Evolutionary conservation across 768 basidiomycete genomes (phyloP), one percentile per base, ranked within the genome.

Genomic region (Amanita pseudoporphyria): DNA sequence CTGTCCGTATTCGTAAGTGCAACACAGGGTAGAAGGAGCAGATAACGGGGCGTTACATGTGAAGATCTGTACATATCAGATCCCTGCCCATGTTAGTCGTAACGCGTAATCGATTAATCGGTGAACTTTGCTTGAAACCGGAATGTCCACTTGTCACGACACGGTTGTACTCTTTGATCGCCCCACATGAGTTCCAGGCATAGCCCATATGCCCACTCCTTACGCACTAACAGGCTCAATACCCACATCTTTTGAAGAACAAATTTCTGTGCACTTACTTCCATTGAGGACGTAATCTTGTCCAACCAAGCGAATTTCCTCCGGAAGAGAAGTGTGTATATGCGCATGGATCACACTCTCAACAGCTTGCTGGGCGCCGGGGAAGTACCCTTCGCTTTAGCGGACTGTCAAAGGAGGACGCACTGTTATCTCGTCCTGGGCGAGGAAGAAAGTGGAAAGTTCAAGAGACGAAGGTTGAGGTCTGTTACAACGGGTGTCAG

Each of bases 61-160:
- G n/a, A n/a, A n/a, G n/a, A n/a, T n/a, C n/a, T n/a, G n/a, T n/a
- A n/a, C n/a, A n/a, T n/a, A n/a, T n/a, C n/a, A n/a, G n/a, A n/a
- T n/a, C n/a, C n/a, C n/a, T n/a, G n/a, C n/a, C n/a, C n/a, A n/a
- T n/a, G n/a, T n/a, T n/a, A n/a, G n/a, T n/a, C n/a, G n/a, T n/a
- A n/a, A n/a, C n/a, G n/a, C n/a, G n/a, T n/a, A n/a, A n/a, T n/a
- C n/a, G n/a, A n/a, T n/a, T n/a, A n/a, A n/a, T n/a, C n/a, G n/a
- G n/a, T n/a, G n/a, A n/a, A n/a, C n/a, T n/a, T n/a, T n/a, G n/a
- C n/a, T n/a, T n/a, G n/a, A n/a, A n/a, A n/a, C n/a, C n/a, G 14
- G 38, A 50, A 50, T 7, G 35, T 43, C 49, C 49, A 50, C 31
- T 50, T 50, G 21, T 50, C 40, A 19, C 32, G 22, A 40, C 32